These are phyloP conservation scores for Phytophthora pistaciae DNA, from an alignment of 352 stramenopile genomes.

Conservation along the genomic window DNA sequence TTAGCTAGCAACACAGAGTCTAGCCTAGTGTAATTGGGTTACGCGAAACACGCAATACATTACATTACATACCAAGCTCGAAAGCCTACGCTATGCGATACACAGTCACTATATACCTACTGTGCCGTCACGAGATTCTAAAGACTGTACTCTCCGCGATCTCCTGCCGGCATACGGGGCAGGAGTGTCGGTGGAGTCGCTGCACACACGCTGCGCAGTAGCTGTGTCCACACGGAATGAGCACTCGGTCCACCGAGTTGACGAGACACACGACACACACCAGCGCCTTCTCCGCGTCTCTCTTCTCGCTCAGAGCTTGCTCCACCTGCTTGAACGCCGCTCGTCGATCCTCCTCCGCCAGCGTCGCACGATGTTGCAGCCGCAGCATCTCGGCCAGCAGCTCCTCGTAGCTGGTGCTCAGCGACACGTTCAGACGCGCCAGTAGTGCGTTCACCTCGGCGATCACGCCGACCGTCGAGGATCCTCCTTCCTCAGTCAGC, in stretches of 20 bases:
- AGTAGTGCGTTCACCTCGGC: conserved; percentile 59
- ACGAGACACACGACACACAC: conserved; percentile 69
- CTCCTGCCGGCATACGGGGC: conserved; percentile 56
- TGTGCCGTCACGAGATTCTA: conserved; percentile 43
- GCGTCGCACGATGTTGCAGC: conserved; percentile 44
- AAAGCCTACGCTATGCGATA: not conserved
- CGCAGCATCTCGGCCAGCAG: conserved; percentile 53
- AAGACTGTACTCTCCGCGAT: conserved; percentile 45
- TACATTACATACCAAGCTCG: conserved; percentile 11
- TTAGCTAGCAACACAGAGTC: too few relatives aligned
- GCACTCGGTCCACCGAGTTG: conserved; percentile 56
- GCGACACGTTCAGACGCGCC: conserved; percentile 52
- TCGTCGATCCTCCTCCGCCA: conserved; percentile 54
- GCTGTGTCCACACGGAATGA: conserved; percentile 71
- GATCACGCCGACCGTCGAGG: conserved; percentile 36
- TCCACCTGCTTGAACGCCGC: conserved; percentile 46
- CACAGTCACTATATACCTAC: not conserved
- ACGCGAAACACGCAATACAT: too few relatives aligned
- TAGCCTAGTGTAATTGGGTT: too few relatives aligned
- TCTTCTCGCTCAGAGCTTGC: conserved; percentile 50
- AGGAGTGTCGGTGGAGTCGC: conserved; percentile 45
- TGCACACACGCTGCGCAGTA: conserved; percentile 62
- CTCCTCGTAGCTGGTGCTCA: conserved; percentile 60
- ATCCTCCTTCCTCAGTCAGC: not conserved
- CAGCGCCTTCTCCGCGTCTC: conserved; percentile 58